phyloP scores from a whole-genome alignment of 805 yeast genomes.

The Hanseniaspora thailandica region DNA sequence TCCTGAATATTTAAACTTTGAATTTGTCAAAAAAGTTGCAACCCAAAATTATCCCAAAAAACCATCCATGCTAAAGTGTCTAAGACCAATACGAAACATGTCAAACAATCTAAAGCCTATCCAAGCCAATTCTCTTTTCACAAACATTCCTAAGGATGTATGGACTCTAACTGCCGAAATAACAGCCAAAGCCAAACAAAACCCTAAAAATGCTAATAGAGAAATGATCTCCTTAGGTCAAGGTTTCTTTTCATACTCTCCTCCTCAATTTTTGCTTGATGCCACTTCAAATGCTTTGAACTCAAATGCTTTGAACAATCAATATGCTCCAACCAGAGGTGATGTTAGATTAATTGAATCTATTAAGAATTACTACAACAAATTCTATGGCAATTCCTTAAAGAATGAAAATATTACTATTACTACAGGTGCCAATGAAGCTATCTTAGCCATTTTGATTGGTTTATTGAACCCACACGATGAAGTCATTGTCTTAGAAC shows the following conservation, averaged over 20 bases:
- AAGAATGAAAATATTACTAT: conserved; percentile 42
- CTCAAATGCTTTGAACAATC: conserved; percentile 59
- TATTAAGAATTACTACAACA: conserved; percentile 58
- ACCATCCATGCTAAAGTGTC: not conserved
- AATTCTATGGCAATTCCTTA: conserved; percentile 42
- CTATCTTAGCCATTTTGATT: conserved; percentile 71
- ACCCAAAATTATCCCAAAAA: no score
- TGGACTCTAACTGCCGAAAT: conserved; percentile 95
- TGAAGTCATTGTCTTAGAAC: conserved; percentile 92
- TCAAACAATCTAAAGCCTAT: not conserved
- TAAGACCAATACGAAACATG: not conserved
- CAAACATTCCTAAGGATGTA: conserved; percentile 69
- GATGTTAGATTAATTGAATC: conserved; percentile 64
- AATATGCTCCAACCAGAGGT: conserved; percentile 87
- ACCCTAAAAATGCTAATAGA: conserved; percentile 45
- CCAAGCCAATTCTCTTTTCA: conserved; percentile 39
- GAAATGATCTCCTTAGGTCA: conserved; percentile 86
- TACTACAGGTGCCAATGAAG: conserved; percentile 96
- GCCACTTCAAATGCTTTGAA: conserved; percentile 71
- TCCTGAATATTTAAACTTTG: not conserved
- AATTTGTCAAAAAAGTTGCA: no score
- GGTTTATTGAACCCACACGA: conserved; percentile 81
- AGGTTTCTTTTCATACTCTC: conserved; percentile 92
- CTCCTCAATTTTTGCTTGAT: conserved; percentile 81
- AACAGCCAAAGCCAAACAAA: conserved; percentile 64